These are phyloP conservation scores for Coniella lustricola DNA, from an alignment of 2,329 filamentous ascomycete species.

Conservation along the genomic window DNA sequence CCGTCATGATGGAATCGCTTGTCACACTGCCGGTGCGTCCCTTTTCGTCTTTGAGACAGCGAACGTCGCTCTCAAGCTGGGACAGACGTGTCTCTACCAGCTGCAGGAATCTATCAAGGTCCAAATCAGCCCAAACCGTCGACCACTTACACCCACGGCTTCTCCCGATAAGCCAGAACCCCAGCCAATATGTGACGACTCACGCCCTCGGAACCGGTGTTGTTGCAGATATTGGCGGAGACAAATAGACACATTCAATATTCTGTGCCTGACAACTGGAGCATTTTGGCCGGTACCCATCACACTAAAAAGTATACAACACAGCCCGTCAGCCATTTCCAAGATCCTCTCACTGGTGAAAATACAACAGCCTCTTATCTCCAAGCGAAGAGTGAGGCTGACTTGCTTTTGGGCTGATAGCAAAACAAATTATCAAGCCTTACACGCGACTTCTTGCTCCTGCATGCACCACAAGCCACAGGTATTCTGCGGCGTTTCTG, in stretches of 20 bases:
- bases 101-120: constrained; percentile 6
- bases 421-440: background rate
- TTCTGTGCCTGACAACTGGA: constrained; percentile 12
- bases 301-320: constrained; percentile 6
- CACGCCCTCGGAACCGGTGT: constrained; percentile 14
- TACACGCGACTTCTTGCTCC: constrained; percentile 15
- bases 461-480: constrained; percentile 14
- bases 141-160: too few relatives aligned
- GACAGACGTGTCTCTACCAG: constrained; percentile 12
- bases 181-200: background rate
- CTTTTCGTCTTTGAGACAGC: constrained; percentile 6
- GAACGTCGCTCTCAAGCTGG: constrained; percentile 14
- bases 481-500: constrained; percentile 15
- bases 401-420: background rate
- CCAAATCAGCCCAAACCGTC: too few relatives aligned
- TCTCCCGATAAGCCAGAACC: too few relatives aligned
- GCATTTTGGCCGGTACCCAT: constrained; percentile 15
- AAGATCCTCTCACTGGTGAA: background rate
- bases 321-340: background rate
- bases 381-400: background rate
- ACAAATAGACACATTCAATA: constrained; percentile 14
- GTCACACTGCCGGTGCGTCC: constrained; percentile 5
- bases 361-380: background rate
- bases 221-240: constrained; percentile 13
- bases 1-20: constrained; percentile 1